Evolutionary conservation across 169 alveolate genomes (phyloP), one percentile per base, ranked within the genome.

Genomic region (Eimeria sp.): DNA sequence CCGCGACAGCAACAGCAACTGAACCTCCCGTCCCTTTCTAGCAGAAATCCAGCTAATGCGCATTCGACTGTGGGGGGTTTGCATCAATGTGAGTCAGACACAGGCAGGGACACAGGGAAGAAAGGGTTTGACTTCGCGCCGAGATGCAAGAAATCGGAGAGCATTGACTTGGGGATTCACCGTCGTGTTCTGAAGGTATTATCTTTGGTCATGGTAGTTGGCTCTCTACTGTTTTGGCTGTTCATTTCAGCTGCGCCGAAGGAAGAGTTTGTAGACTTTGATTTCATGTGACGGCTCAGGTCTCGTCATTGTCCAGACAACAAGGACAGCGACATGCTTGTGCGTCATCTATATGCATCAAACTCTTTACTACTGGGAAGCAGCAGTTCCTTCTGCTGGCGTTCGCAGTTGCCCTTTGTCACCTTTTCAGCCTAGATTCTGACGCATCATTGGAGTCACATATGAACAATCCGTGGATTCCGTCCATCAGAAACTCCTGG

Each of bases 211-310:
- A 47, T 58, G n/a, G 80, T 14, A 20, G 67, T 40, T 43, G 65
- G 10, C 82, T 58, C 65, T 43, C 45, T 63, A 11, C 27, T 87
- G 49, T 87, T 80, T 49, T 87, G 93, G 93, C 30, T 87, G 93
- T 30, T 87, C 47, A 34, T 87, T 30, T 63, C 82, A n/a, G 10
- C 78, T 18, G 82, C 43, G 78, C 82, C 93, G 45, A 84, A 61
- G 80, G 93, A 87, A 51, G 93, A 87, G 80, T 87, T 87, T 27
- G 51, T 87, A 87, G 93, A 87, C 93, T 87, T 87, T 63, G 93
- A 87, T 25, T 87, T 87, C 65, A 87, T 87, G 93, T 87, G 65
- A 87, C 54, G n/a, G 91, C 76, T 54, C 65, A 40, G 70, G 67
- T 25, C 47, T 30, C 88, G 49, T 67, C 67, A 49, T 1, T 22